Conservation (phyloP, 2,329 filamentous ascomycete genomes). For the Cladosporium sp. region DNA sequence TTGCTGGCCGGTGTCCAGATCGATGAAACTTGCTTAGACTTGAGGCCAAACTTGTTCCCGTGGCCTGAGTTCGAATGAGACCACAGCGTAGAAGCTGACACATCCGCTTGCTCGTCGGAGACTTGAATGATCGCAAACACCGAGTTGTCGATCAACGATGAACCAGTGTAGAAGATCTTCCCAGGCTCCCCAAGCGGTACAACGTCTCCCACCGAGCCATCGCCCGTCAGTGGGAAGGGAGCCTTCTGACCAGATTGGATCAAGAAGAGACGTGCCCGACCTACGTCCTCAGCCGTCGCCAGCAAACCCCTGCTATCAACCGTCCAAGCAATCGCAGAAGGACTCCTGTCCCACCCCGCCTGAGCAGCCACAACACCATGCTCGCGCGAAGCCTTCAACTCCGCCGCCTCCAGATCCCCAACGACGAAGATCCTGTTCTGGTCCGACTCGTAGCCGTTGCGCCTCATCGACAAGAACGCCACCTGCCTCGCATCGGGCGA, state of each 20-base stretch:
- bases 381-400: slow-evolving; percentile 1
- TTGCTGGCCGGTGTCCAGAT: slow-evolving; percentile 69
- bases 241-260: slow-evolving; percentile 41
- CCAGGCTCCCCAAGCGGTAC: slow-evolving; percentile 37
- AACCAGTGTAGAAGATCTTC: slow-evolving; percentile 64
- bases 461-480: slow-evolving; percentile 77
- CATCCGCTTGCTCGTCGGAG: slow-evolving; percentile 41
- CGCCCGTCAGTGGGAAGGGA: slow-evolving; percentile 44
- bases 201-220: slow-evolving; percentile 57
- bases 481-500: slow-evolving; percentile 70
- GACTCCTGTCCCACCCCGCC: slow-evolving; percentile 54
- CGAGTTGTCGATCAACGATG: slow-evolving; percentile 70
- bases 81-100: slow-evolving; percentile 27
- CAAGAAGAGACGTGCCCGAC: slow-evolving; percentile 59
- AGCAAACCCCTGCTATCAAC: slow-evolving; percentile 62
- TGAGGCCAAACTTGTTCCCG: slow-evolving; percentile 67
- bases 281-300: slow-evolving; percentile 71
- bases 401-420: slow-evolving; percentile 51
- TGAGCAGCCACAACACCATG: slow-evolving; percentile 10
- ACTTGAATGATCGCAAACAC: slow-evolving; percentile 64
- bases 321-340: slow-evolving; percentile 52
- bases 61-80: slow-evolving; percentile 60
- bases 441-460: slow-evolving; percentile 77
- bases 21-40: slow-evolving; percentile 62
- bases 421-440: slow-evolving; percentile 68